These are phyloP conservation scores for Metschnikowia bowlesiae DNA, from an alignment of 805 yeast genomes.

Conservation along the genomic window DNA sequence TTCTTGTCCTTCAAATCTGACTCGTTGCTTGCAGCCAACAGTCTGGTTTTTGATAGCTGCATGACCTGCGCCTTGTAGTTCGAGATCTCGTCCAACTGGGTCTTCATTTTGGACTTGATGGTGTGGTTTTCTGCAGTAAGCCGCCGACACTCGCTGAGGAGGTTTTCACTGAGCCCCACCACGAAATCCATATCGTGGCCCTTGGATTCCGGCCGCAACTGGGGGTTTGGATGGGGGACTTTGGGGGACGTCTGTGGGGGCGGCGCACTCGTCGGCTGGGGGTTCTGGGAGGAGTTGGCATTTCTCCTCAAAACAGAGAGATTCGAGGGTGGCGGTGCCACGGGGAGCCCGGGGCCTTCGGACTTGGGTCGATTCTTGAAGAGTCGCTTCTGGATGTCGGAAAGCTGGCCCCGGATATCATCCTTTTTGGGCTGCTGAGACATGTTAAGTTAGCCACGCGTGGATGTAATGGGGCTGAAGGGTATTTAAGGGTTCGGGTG, in stretches of 20 bases:
- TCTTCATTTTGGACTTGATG: conserved; percentile 40
- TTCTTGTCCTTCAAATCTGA: conserved; percentile 52
- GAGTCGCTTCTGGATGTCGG: conserved; percentile 34
- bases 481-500: neutral
- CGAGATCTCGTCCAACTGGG: conserved; percentile 41
- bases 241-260: conserved; percentile 11
- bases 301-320: conserved; percentile 10
- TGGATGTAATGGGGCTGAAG: neutral
- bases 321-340: conserved; percentile 5
- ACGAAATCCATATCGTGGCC: conserved; percentile 68
- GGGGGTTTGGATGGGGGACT: conserved; percentile 25
- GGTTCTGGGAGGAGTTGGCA: neutral
- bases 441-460: conserved; percentile 2
- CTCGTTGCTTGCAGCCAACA: conserved; percentile 39
- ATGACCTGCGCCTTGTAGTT: conserved; percentile 31
- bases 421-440: conserved; percentile 17
- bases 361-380: conserved; percentile 18
- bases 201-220: conserved; percentile 39
- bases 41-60: conserved; percentile 31
- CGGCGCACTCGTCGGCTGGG: conserved; percentile 4
- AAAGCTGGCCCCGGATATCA: conserved; percentile 37
- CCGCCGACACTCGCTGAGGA: conserved; percentile 65
- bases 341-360: conserved; percentile 1
- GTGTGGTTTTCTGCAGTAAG: conserved; percentile 59
- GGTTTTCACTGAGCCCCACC: conserved; percentile 68